Percentiles rank a stretch among this genome's conserved stretches.
These are phyloP conservation scores for Phytophthora vignae DNA, from an alignment of 352 stramenopile genomes.

Conservation along the genomic window DNA sequence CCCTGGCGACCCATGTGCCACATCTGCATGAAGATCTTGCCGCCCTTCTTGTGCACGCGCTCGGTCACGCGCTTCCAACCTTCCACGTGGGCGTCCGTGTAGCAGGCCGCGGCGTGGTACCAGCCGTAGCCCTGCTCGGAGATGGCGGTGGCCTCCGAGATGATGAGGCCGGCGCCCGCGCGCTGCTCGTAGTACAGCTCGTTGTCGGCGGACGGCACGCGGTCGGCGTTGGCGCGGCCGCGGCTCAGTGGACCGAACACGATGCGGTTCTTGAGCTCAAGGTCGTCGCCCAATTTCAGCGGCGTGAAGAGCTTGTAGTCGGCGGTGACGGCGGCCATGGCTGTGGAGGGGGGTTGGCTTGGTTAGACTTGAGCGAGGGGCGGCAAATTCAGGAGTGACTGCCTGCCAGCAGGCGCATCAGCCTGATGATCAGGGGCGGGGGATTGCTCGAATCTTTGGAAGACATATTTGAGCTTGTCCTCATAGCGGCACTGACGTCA, in stretches of 20 bases:
- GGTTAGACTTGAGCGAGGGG: constrained; percentile 7
- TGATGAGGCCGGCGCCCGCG: constrained; percentile 29
- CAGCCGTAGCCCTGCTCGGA: constrained; percentile 33
- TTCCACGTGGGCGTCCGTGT: constrained; percentile 27
- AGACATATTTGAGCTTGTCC: constrained; percentile 1
- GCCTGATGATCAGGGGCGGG: too few species aligned
- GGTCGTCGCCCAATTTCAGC: constrained; percentile 41
- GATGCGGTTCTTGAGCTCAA: constrained; percentile 37
- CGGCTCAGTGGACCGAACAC: constrained; percentile 31
- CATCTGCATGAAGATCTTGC: constrained; percentile 34
- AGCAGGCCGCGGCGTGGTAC: constrained; percentile 23
- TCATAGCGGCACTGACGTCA: not conserved
- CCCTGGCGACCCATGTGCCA: constrained; percentile 32
- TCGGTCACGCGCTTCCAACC: constrained; percentile 35
- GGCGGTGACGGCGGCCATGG: constrained; percentile 23
- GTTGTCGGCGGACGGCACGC: constrained; percentile 30
- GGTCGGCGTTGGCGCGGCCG: constrained; percentile 27
- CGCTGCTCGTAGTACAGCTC: constrained; percentile 34
- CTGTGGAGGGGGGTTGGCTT: too few species aligned
- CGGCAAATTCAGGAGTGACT: constrained; percentile 29
- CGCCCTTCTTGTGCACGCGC: constrained; percentile 28
- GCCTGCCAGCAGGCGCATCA: not conserved
- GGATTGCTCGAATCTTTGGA: not conserved
- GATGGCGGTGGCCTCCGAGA: constrained; percentile 22
- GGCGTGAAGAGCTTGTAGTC: constrained; percentile 53